phyloP scores from a whole-genome alignment of 2,329 filamentous ascomycete species.

The Microthyrium microscopicum region DNA sequence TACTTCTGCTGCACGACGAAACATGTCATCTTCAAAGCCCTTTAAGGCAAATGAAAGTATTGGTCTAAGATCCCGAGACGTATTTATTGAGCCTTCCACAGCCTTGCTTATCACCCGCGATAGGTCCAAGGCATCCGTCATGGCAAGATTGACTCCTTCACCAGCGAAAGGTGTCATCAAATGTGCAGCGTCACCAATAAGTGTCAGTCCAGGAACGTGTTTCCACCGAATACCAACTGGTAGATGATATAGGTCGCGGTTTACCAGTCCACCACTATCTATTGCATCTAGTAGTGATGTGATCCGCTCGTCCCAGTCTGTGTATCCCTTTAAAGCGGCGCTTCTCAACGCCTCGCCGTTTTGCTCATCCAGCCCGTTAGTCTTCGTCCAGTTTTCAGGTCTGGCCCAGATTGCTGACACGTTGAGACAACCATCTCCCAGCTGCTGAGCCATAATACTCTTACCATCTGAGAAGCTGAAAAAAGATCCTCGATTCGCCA shows the following conservation, averaged over 20 bases:
- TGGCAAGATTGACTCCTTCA: slow-evolving; percentile 41
- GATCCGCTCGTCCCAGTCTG: not conserved
- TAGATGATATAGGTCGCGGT: slow-evolving; percentile 35
- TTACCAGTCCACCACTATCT: slow-evolving; percentile 22
- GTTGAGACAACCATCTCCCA: slow-evolving; percentile 5
- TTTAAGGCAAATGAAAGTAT: not conserved
- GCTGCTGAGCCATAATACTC: slow-evolving; percentile 6
- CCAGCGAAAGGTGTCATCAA: slow-evolving; percentile 42
- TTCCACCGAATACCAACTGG: slow-evolving; percentile 34
- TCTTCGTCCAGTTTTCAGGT: slow-evolving; percentile 4
- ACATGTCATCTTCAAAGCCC: slow-evolving; percentile 8
- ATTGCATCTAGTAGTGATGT: slow-evolving; percentile 2
- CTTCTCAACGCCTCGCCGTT: not conserved
- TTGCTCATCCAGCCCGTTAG: not conserved
- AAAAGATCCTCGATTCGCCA: slow-evolving; percentile 5
- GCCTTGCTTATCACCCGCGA: slow-evolving; percentile 13
- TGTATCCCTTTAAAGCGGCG: not conserved
- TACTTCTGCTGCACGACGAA: slow-evolving; percentile 2
- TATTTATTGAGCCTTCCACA: not conserved
- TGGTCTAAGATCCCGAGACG: not conserved
- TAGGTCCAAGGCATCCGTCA: slow-evolving; percentile 37
- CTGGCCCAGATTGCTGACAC: slow-evolving; percentile 1
- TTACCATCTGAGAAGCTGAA: slow-evolving; percentile 4
- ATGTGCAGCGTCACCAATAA: slow-evolving; percentile 45
- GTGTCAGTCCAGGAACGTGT: slow-evolving; percentile 31